Percentiles rank a stretch among this genome's conserved stretches.
phyloP scores from a whole-genome alignment of 441 rosid species.

The Lepidium campestre region DNA sequence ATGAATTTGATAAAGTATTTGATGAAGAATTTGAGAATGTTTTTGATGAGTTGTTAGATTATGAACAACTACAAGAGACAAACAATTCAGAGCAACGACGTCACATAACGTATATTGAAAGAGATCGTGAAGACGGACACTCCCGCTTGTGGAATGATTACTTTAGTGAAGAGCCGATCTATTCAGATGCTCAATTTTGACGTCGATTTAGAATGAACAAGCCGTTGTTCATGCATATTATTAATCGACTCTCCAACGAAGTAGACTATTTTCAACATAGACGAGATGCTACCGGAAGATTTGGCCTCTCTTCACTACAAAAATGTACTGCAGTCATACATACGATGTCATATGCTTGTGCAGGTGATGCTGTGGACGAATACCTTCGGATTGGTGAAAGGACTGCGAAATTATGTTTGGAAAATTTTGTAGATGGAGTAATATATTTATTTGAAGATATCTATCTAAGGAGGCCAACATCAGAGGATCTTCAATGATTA shows the following conservation, averaged over 20 bases:
- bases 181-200: background rate
- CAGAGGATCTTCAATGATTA: background rate
- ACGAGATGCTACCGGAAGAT: background rate
- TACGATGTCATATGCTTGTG: background rate
- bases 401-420: too few relatives aligned
- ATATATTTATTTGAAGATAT: background rate
- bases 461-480: background rate
- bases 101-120: too few relatives aligned
- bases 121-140: background rate
- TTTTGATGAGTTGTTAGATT: too few relatives aligned
- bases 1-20: too few relatives aligned
- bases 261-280: background rate
- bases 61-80: too few relatives aligned
- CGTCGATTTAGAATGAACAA: background rate
- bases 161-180: background rate
- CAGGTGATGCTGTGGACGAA: too few relatives aligned
- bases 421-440: background rate
- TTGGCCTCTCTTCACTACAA: background rate
- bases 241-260: background rate
- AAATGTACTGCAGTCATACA: background rate
- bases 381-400: too few relatives aligned
- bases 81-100: too few relatives aligned
- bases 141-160: background rate
- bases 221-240: background rate
- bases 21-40: too few relatives aligned